These are phyloP conservation scores for Schizochytrium sp. DNA, from an alignment of 108 stramenopile species.

Conservation along the genomic window DNA sequence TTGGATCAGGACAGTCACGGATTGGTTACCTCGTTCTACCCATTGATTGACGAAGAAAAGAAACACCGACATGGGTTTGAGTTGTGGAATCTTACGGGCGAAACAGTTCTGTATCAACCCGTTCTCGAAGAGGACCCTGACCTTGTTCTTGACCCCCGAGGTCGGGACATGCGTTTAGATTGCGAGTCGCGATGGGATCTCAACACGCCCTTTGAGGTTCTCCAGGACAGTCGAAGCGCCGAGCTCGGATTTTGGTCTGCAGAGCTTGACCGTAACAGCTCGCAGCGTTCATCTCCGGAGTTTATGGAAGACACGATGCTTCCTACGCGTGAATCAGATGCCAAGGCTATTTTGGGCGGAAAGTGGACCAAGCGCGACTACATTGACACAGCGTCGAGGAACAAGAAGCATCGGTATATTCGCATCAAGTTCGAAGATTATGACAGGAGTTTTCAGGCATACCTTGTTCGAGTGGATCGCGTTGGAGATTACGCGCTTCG, in stretches of 20 bases:
- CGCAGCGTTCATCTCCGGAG: not conserved
- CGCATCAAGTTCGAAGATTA: conserved; percentile 1
- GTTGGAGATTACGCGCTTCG: not conserved
- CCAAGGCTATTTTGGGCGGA: not conserved
- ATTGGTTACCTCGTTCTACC: not conserved
- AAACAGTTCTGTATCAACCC: not conserved
- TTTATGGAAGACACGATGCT: conserved; percentile 7
- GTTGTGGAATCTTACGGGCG: not conserved
- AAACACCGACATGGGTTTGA: not conserved
- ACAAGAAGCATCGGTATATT: not conserved
- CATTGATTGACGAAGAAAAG: not conserved
- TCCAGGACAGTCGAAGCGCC: not conserved
- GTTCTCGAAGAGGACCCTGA: not conserved
- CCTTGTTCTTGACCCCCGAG: not conserved
- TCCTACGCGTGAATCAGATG: not conserved
- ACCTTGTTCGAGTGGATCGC: not conserved
- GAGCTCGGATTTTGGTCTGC: not conserved
- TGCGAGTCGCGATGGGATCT: not conserved
- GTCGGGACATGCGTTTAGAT: not conserved
- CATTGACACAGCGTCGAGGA: not conserved
- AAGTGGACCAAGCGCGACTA: not conserved
- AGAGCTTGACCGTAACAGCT: not conserved
- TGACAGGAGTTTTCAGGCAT: not conserved
- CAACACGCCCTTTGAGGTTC: not conserved
- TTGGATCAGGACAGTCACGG: not conserved